Conservation (phyloP, 2,329 filamentous ascomycete genomes). For the Exophiala mesophila region DNA sequence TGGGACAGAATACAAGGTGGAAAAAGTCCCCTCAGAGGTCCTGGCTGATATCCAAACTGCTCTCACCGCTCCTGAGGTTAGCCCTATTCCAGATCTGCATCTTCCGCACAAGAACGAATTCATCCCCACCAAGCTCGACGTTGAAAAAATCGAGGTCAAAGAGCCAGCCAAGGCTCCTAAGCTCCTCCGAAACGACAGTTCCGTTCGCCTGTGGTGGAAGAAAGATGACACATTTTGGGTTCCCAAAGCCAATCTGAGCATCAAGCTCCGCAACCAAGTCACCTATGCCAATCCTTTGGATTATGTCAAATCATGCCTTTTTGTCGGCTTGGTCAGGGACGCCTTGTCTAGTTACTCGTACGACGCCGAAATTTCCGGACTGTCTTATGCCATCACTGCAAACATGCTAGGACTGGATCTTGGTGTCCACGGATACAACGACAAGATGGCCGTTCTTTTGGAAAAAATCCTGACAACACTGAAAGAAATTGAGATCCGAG, state of each 20-base stretch:
- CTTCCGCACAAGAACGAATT: slow-evolving; percentile 93
- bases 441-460: slow-evolving; percentile 85
- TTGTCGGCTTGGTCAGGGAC: slow-evolving; percentile 80
- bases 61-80: slow-evolving; percentile 50
- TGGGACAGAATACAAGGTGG: slow-evolving; percentile 83
- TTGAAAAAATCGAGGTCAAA: slow-evolving; percentile 87
- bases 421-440: slow-evolving; percentile 85
- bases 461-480: slow-evolving; percentile 84
- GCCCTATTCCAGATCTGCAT: slow-evolving; percentile 67
- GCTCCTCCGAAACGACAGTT: slow-evolving; percentile 76
- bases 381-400: slow-evolving; percentile 74
- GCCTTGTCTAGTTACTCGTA: slow-evolving; percentile 90
- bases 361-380: slow-evolving; percentile 85
- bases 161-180: slow-evolving; percentile 69
- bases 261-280: slow-evolving; percentile 73
- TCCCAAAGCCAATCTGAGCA: slow-evolving; percentile 81
- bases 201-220: slow-evolving; percentile 88
- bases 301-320: slow-evolving; percentile 71
- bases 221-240: slow-evolving; percentile 99
- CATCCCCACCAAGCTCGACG: slow-evolving; percentile 85
- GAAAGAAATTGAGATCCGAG: slow-evolving; percentile 74
- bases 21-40: slow-evolving; percentile 73
- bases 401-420: slow-evolving; percentile 71
- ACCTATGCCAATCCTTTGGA: slow-evolving; percentile 75
- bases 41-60: slow-evolving; percentile 65